phyloP scores from a whole-genome alignment of 164 flowering plant genomes.

The Vitis cinerea region DNA sequence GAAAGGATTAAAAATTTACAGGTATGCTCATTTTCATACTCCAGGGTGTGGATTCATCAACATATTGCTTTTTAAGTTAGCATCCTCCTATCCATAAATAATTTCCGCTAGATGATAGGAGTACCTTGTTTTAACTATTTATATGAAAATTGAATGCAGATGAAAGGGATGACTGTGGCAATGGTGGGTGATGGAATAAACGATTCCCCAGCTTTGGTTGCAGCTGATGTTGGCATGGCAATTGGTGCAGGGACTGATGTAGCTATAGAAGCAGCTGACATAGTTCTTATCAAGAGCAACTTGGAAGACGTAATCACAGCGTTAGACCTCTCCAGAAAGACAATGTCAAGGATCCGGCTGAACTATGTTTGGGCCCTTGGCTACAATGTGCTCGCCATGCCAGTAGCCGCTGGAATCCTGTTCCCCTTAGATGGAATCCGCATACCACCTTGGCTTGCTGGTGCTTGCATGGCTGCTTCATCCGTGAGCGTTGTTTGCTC shows the following conservation, averaged over 20 bases:
- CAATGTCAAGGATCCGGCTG: conserved; percentile 69
- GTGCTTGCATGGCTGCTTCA: conserved; percentile 98
- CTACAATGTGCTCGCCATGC: conserved; percentile 87
- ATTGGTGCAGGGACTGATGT: conserved; percentile 96
- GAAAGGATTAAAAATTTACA: conserved; percentile 83
- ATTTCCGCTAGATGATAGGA: background rate
- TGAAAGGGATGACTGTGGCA: conserved; percentile 65
- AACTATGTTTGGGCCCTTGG: conserved; percentile 97
- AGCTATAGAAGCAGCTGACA: conserved; percentile 94
- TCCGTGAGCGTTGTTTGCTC: conserved; percentile 92
- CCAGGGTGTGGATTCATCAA: too few relatives aligned
- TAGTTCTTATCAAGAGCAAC: conserved; percentile 84
- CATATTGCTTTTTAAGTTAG: background rate
- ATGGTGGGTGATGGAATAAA: conserved; percentile 99
- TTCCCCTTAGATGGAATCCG: conserved; percentile 84
- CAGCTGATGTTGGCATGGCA: conserved; percentile 97
- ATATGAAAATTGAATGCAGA: conserved; percentile 34
- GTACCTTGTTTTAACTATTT: background rate
- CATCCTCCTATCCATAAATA: too few relatives aligned
- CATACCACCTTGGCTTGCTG: conserved; percentile 95
- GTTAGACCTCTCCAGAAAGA: conserved; percentile 82
- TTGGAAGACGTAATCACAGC: conserved; percentile 92
- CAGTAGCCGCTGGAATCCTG: conserved; percentile 79
- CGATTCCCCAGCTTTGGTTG: conserved; percentile 90
- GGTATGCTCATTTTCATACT: conserved; percentile 31